phyloP scores from a whole-genome alignment of 768 basidiomycete species.

The Guyanaporus albipodus region DNA sequence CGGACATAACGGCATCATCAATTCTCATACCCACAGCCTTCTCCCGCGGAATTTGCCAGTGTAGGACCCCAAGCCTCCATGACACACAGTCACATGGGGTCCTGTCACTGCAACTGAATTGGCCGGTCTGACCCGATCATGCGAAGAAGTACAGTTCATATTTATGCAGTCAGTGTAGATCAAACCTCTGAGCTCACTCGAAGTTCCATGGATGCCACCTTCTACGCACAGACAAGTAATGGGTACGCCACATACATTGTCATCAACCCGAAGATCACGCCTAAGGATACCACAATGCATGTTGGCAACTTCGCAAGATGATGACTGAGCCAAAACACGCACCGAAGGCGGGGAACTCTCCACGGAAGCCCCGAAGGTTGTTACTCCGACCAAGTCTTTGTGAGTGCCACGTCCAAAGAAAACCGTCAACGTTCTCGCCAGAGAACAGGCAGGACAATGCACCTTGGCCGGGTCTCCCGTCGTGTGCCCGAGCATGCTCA shows the following conservation, averaged over 20 bases:
- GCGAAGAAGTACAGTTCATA: too few relatives aligned
- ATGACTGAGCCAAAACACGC: constrained; percentile 2
- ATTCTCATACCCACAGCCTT: too few relatives aligned
- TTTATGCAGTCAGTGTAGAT: too few relatives aligned
- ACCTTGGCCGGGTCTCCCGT: constrained; percentile 40
- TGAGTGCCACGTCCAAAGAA: neutral
- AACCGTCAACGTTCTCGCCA: too few relatives aligned
- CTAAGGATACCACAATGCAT: neutral
- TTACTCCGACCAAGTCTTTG: constrained; percentile 6
- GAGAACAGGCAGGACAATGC: neutral
- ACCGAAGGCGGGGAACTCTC: constrained; percentile 11
- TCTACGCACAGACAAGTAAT: constrained; percentile 7
- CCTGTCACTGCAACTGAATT: too few relatives aligned
- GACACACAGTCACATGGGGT: too few relatives aligned
- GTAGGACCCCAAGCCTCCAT: too few relatives aligned
- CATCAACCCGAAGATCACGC: constrained; percentile 15
- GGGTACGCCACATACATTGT: constrained; percentile 12
- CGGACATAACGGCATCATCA: too few relatives aligned
- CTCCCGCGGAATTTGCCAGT: too few relatives aligned
- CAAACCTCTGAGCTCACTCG: too few relatives aligned
- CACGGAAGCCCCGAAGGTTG: constrained; percentile 11
- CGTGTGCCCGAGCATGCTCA: constrained; percentile 41
- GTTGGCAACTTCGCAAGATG: neutral
- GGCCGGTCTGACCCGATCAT: too few relatives aligned
- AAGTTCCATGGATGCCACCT: neutral